These are phyloP conservation scores for Sphagnum fallax DNA, from an alignment of 228 moss, liverwort and hornwort genomes.

Conservation along the genomic window DNA sequence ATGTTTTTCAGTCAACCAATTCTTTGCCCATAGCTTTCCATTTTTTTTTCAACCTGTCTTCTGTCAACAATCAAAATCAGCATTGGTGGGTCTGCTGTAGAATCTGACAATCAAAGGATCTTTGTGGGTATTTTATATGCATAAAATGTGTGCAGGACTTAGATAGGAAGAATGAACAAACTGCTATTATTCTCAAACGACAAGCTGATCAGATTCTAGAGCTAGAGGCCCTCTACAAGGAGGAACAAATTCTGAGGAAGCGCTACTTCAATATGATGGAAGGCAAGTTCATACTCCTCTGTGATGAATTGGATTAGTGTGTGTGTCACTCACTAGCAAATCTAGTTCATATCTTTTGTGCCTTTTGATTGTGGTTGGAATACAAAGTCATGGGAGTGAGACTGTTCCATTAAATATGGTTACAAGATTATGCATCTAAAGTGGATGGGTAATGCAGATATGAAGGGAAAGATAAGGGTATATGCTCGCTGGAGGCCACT, in stretches of 20 bases:
- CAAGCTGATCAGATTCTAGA: constrained; percentile 66
- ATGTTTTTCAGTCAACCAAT: too few relatives aligned
- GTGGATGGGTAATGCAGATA: constrained; percentile 22
- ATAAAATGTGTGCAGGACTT: constrained; percentile 32
- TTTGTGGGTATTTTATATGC: too few relatives aligned
- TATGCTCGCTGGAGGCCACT: constrained; percentile 70
- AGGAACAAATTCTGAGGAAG: constrained; percentile 67
- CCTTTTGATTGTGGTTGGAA: too few relatives aligned
- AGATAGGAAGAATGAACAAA: constrained; percentile 64
- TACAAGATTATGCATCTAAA: too few relatives aligned
- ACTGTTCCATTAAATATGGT: too few relatives aligned
- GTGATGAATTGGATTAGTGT: too few relatives aligned
- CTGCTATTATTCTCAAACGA: constrained; percentile 54
- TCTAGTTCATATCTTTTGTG: background rate
- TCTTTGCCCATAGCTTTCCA: too few relatives aligned
- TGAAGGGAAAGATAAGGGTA: constrained; percentile 70
- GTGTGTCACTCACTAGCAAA: background rate
- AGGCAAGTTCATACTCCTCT: constrained; percentile 18
- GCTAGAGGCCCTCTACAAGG: constrained; percentile 54
- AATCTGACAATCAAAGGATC: too few relatives aligned
- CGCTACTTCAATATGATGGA: constrained; percentile 74
- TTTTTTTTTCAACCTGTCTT: too few relatives aligned
- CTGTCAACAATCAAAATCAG: too few relatives aligned
- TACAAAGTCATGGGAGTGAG: too few relatives aligned
- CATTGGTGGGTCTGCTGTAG: too few relatives aligned